Conservation (phyloP, 257 asterid species). For the Jasminum sambac region DNA sequence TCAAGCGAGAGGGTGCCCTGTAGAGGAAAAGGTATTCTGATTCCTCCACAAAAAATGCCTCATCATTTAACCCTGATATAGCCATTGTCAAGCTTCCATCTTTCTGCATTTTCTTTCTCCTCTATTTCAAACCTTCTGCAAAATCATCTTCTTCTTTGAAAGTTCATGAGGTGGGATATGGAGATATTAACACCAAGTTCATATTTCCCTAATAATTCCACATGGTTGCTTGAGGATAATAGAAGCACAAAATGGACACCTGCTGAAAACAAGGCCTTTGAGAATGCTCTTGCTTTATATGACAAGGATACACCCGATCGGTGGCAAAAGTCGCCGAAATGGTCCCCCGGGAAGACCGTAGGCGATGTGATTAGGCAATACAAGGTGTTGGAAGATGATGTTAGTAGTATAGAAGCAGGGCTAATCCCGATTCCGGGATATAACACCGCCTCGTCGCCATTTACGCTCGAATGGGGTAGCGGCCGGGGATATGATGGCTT, state of each 20-base stretch:
- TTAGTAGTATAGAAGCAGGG: constrained; percentile 88
- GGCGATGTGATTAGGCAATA: constrained; percentile 77
- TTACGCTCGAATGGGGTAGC: constrained; percentile 80
- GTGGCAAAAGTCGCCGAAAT: constrained; percentile 82
- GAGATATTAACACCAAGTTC: constrained; percentile 78
- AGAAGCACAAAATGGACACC: constrained; percentile 70
- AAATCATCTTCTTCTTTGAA: constrained; percentile 13
- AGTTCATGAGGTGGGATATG: constrained; percentile 60
- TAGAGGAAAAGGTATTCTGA: constrained; percentile 63
- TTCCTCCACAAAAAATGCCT: constrained; percentile 57
- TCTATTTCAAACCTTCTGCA: constrained; percentile 16
- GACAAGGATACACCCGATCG: constrained; percentile 86
- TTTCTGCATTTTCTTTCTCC: constrained; percentile 36
- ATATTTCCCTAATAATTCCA: constrained; percentile 43
- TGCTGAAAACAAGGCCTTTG: constrained; percentile 85
- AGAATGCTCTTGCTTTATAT: constrained; percentile 81
- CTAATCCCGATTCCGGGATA: constrained; percentile 76
- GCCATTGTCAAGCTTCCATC: constrained; percentile 51
- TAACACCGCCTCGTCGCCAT: constrained; percentile 51
- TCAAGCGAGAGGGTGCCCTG: constrained; percentile 61
- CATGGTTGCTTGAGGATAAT: constrained; percentile 60
- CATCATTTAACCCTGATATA: constrained; percentile 54
- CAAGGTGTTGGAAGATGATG: constrained; percentile 82
- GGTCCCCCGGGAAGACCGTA: constrained; percentile 93
- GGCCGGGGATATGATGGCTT: constrained; percentile 45